Conservation (phyloP, 2,329 filamentous ascomycete species). For the Neofusicoccum ribis region DNA sequence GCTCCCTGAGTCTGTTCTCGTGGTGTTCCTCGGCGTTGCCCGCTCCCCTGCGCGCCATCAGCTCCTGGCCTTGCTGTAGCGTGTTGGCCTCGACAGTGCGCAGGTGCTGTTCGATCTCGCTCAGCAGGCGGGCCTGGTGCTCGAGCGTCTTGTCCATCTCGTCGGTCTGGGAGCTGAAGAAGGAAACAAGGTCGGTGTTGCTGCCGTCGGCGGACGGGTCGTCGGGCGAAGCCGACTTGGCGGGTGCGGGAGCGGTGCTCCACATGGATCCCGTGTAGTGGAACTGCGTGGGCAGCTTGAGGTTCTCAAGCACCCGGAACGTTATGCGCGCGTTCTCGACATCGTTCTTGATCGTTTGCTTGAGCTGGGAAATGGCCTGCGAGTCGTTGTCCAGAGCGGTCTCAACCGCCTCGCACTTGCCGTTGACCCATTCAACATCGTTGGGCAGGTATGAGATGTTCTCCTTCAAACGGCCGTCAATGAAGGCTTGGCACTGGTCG, state of each 20-base stretch:
- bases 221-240: constrained; percentile 24
- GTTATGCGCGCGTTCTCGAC: constrained; percentile 69
- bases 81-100: constrained; percentile 50
- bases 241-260: constrained; percentile 27
- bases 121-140: constrained; percentile 44
- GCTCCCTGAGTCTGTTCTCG: constrained; percentile 40
- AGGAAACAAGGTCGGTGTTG: constrained; percentile 47
- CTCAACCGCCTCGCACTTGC: constrained; percentile 64
- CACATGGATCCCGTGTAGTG: constrained; percentile 48
- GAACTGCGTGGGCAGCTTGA: constrained; percentile 67
- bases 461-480: constrained; percentile 47
- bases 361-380: constrained; percentile 58
- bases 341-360: constrained; percentile 63
- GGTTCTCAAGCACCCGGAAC: constrained; percentile 72
- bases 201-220: constrained; percentile 37
- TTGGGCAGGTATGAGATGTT: constrained; percentile 65
- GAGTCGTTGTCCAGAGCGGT: constrained; percentile 64
- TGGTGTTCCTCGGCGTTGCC: constrained; percentile 23
- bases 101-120: constrained; percentile 51
- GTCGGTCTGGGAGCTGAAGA: constrained; percentile 45
- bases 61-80: constrained; percentile 44
- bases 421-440: constrained; percentile 64
- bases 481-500: constrained; percentile 69
- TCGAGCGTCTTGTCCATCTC: constrained; percentile 42
- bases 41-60: constrained; percentile 33